Conservation (phyloP, 2,329 filamentous ascomycete genomes). For the Lecanicillium sp. region DNA sequence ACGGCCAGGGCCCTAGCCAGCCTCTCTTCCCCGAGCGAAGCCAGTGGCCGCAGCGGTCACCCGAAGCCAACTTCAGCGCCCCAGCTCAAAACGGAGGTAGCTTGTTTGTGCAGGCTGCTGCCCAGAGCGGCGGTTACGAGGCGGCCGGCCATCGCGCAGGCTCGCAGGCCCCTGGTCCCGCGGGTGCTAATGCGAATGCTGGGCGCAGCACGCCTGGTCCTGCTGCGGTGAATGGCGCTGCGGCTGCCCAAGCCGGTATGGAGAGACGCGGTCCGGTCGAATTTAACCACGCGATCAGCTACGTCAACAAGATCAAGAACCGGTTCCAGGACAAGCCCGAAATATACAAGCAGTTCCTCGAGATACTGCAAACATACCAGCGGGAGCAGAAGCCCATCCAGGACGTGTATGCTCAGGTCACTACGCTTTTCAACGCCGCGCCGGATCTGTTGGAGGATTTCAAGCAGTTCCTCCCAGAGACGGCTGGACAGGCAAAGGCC, state of each 20-base stretch:
- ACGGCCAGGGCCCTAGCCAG: conserved; percentile 36
- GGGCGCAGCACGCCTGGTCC: conserved; percentile 52
- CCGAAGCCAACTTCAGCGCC: conserved; percentile 55
- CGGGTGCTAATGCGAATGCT: conserved; percentile 50
- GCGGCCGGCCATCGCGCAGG: conserved; percentile 16
- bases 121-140: conserved; percentile 31
- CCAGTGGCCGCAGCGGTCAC: conserved; percentile 53
- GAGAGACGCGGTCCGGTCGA: conserved; percentile 93
- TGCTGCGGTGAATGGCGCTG: conserved; percentile 55
- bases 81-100: conserved; percentile 46
- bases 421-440: conserved; percentile 84
- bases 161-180: conserved; percentile 33
- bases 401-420: conserved; percentile 96
- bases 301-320: conserved; percentile 99
- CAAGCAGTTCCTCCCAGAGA: conserved; percentile 96
- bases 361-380: conserved; percentile 97
- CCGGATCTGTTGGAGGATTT: conserved; percentile 96
- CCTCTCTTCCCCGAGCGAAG: conserved; percentile 42
- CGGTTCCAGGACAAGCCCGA: conserved; percentile 94
- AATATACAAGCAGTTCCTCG: conserved; percentile 98
- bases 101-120: conserved; percentile 40
- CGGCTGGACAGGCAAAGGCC: conserved; percentile 50
- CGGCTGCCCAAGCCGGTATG: conserved; percentile 53
- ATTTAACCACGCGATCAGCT: conserved; percentile 98
- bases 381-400: conserved; percentile 97